Percentiles rank a stretch among this genome's conserved stretches.
Conservation (phyloP, 495 filamentous ascomycete genomes). For the Talaromyces liani region DNA sequence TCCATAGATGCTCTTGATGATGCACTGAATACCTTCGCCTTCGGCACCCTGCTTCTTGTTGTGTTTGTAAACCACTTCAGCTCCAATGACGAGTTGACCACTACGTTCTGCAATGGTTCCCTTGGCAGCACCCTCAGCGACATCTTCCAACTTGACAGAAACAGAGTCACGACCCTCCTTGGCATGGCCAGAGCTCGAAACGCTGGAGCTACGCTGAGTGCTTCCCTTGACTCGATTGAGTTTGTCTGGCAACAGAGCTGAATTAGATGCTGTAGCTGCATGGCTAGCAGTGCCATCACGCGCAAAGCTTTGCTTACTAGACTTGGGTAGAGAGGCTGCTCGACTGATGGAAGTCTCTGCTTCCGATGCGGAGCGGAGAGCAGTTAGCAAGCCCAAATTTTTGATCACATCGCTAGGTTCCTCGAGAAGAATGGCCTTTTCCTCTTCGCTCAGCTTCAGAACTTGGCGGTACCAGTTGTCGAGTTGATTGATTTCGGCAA, state of each 20-base stretch:
- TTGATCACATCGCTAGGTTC: conserved; percentile 53
- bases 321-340: conserved; percentile 37
- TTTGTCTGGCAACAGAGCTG: conserved; percentile 34
- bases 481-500: conserved; percentile 41
- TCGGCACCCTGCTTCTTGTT: conserved; percentile 55
- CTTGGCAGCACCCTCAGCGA: conserved; percentile 38
- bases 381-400: conserved; percentile 52
- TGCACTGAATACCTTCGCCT: conserved; percentile 76
- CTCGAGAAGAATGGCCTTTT: conserved; percentile 49
- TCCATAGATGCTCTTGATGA: conserved; percentile 73
- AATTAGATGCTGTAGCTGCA: conserved; percentile 57
- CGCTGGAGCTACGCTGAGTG: conserved; percentile 48
- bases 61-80: conserved; percentile 82
- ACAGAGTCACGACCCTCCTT: conserved; percentile 31
- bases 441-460: conserved; percentile 55
- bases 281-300: conserved; percentile 62
- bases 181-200: conserved; percentile 37
- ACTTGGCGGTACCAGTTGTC: conserved; percentile 55
- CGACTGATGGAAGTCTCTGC: conserved; percentile 46
- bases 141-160: conserved; percentile 49
- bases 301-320: conserved; percentile 61
- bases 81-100: conserved; percentile 55
- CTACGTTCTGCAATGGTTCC: conserved; percentile 41
- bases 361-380: conserved; percentile 51
- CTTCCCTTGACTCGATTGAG: conserved; percentile 36